Conservation (phyloP, 1,284 basidiomycete species). For the Naganishia sp. region DNA sequence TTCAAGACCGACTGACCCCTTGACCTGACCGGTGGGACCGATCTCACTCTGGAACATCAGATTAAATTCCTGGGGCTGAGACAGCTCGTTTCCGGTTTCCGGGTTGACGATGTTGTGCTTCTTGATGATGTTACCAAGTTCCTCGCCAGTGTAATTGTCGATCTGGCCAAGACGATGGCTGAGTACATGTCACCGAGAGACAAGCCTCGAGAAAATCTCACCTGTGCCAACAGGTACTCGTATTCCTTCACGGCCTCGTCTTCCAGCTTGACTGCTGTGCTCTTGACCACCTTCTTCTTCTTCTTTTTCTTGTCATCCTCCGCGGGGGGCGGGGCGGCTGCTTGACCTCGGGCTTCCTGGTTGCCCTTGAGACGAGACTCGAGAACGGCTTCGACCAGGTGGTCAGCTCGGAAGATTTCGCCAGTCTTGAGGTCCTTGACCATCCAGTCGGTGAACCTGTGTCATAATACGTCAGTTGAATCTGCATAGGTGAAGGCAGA, state of each 20-base stretch:
- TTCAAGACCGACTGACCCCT: slow-evolving; percentile 62
- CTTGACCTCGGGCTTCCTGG: slow-evolving; percentile 81
- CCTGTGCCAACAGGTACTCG: slow-evolving; percentile 80
- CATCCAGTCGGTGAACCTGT: slow-evolving; percentile 96
- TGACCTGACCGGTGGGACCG: slow-evolving; percentile 95
- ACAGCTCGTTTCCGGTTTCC: slow-evolving; percentile 86
- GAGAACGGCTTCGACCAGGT: slow-evolving; percentile 90
- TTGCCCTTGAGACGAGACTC: slow-evolving; percentile 88
- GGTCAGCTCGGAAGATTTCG: slow-evolving; percentile 95
- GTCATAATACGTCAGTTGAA: background rate
- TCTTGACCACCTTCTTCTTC: slow-evolving; percentile 79
- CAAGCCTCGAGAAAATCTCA: slow-evolving; percentile 50
- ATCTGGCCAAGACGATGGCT: slow-evolving; percentile 61
- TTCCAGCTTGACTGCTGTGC: slow-evolving; percentile 71
- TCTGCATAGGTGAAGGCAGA: background rate
- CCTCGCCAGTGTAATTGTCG: slow-evolving; percentile 89
- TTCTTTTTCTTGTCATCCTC: slow-evolving; percentile 73
- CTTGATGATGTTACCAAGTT: slow-evolving; percentile 83
- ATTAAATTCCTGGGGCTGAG: slow-evolving; percentile 94
- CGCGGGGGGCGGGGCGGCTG: slow-evolving; percentile 57
- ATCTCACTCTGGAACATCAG: slow-evolving; percentile 98
- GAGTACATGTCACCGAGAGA: background rate
- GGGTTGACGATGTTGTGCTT: slow-evolving; percentile 86
- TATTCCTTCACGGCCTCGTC: slow-evolving; percentile 78
- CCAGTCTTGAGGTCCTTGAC: slow-evolving; percentile 92